Conservation (phyloP, 768 basidiomycete genomes). For the Rhizopogon vulgaris region DNA sequence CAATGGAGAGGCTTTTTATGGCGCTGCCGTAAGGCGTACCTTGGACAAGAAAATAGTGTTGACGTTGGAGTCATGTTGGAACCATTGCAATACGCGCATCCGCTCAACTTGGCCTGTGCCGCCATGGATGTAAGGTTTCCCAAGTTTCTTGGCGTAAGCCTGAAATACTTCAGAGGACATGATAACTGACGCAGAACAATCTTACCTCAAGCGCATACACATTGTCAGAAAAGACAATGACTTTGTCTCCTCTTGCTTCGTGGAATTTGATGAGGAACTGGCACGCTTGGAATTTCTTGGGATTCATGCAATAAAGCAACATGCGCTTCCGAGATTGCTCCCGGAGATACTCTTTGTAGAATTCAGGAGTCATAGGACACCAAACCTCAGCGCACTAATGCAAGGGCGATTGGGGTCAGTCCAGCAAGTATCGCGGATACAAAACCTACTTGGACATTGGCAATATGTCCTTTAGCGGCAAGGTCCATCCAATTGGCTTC, state of each 20-base stretch:
- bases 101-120: slow-evolving; percentile 92
- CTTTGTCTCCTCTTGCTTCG: slow-evolving; percentile 96
- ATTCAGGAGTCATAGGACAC: slow-evolving; percentile 99
- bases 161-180: slow-evolving; percentile 19
- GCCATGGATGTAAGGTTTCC: slow-evolving; percentile 94
- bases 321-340: slow-evolving; percentile 91
- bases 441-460: slow-evolving; percentile 88
- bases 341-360: slow-evolving; percentile 94
- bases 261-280: slow-evolving; percentile 99
- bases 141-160: slow-evolving; percentile 91
- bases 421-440: neutral
- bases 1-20: slow-evolving; percentile 9
- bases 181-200: slow-evolving; percentile 1
- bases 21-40: slow-evolving; percentile 34
- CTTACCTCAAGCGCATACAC: slow-evolving; percentile 92
- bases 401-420: slow-evolving; percentile 2
- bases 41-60: slow-evolving; percentile 99
- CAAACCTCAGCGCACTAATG: slow-evolving; percentile 95
- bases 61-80: slow-evolving; percentile 91
- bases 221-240: slow-evolving; percentile 99
- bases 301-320: slow-evolving; percentile 99
- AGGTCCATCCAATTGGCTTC: slow-evolving; percentile 99
- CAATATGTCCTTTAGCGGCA: slow-evolving; percentile 98
- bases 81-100: slow-evolving; percentile 90
- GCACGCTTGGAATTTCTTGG: slow-evolving; percentile 98